Conservation (phyloP, 2,329 filamentous ascomycete species). For the Exophiala xenobiotica region DNA sequence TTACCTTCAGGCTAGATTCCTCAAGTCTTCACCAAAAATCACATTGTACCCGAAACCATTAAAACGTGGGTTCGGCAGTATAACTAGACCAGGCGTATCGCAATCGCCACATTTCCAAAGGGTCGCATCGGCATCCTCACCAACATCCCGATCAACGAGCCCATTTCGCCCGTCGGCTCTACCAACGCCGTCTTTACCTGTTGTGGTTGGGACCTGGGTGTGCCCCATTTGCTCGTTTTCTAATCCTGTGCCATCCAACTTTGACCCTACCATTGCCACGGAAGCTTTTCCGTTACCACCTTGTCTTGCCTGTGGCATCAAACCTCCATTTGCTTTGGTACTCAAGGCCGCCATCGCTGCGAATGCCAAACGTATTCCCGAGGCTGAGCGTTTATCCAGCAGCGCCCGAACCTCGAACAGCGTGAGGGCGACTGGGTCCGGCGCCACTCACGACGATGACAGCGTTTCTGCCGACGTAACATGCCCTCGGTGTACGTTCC, state of each 20-base stretch:
- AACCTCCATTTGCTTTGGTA: slow-evolving; percentile 77
- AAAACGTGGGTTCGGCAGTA: slow-evolving; percentile 62
- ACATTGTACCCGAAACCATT: slow-evolving; percentile 79
- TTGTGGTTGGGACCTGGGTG: slow-evolving; percentile 73
- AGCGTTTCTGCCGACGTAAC: slow-evolving; percentile 32
- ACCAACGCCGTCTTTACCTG: slow-evolving; percentile 38
- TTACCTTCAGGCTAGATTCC: slow-evolving; percentile 78
- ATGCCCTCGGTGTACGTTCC: slow-evolving; percentile 89
- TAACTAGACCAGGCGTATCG: slow-evolving; percentile 46
- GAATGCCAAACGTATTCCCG: slow-evolving; percentile 51
- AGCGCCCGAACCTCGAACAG: slow-evolving; percentile 3
- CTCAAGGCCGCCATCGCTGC: slow-evolving; percentile 83
- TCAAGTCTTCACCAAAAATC: slow-evolving; percentile 93
- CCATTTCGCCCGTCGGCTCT: slow-evolving; percentile 38
- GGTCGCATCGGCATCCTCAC: slow-evolving; percentile 33
- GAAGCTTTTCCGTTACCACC: slow-evolving; percentile 77
- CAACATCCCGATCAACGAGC: slow-evolving; percentile 34
- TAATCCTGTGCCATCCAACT: slow-evolving; percentile 89
- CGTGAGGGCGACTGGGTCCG: background rate
- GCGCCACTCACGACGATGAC: slow-evolving; percentile 8
- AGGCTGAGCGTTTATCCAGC: slow-evolving; percentile 15
- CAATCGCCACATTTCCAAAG: slow-evolving; percentile 27
- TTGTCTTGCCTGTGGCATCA: slow-evolving; percentile 91
- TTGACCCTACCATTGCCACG: slow-evolving; percentile 79
- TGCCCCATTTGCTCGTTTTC: slow-evolving; percentile 95